These are phyloP conservation scores for Umbelopsis isabellina DNA, from an alignment of 192 early-diverging fungal species.

Conservation along the genomic window DNA sequence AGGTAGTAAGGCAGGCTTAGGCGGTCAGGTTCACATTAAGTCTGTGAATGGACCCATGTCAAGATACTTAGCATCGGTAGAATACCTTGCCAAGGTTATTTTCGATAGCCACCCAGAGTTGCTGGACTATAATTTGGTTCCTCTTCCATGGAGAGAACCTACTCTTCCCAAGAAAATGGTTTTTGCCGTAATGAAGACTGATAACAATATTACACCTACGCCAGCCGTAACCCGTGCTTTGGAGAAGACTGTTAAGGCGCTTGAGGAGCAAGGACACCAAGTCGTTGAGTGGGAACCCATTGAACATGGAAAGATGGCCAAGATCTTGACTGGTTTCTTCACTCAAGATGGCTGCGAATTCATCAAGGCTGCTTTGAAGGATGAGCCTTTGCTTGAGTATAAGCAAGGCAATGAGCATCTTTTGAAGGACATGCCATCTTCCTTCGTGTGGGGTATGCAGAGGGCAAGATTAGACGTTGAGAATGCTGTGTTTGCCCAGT, in stretches of 20 bases:
- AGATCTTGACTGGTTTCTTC: no score
- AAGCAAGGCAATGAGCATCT: no score
- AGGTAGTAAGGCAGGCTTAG: not conserved
- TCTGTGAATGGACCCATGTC: conserved; percentile 2
- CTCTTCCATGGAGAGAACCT: conserved; percentile 17
- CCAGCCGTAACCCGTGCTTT: conserved; percentile 4
- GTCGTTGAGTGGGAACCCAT: conserved; percentile 10
- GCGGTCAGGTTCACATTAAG: not conserved
- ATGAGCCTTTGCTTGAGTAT: no score
- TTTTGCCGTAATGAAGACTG: not conserved
- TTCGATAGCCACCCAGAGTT: not conserved
- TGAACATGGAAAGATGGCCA: not conserved
- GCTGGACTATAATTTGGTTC: not conserved
- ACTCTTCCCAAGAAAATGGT: not conserved
- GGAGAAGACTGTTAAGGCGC: not conserved
- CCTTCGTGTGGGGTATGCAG: no score
- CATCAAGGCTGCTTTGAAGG: no score
- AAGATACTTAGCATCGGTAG: not conserved
- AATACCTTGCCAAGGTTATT: not conserved
- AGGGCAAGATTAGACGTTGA: not conserved
- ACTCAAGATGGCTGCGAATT: no score
- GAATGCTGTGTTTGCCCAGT: not conserved
- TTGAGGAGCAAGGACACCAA: conserved; percentile 1
- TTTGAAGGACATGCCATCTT: no score
- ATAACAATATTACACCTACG: not conserved